Evolutionary conservation across 169 alveolate genomes (phyloP).

Genomic region (Eimeria acervulina): DNA sequence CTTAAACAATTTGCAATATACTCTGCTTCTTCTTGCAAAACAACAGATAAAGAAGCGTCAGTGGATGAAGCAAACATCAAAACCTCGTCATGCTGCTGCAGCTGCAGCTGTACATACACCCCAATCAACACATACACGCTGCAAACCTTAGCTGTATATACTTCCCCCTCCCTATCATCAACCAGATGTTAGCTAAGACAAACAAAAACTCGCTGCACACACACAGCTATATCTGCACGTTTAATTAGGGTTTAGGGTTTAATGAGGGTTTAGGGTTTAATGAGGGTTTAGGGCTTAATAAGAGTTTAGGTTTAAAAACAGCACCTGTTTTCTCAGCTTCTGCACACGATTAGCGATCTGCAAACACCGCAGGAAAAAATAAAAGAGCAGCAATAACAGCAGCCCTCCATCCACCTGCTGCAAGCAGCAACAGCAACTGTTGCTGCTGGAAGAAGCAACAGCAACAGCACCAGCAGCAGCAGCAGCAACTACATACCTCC

Average conservation of each 20-base stretch:
- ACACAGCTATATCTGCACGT: too few species aligned
- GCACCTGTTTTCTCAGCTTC: slow-evolving; percentile 78
- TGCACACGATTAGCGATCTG: slow-evolving; percentile 82
- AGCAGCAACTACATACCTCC: slow-evolving; percentile 66
- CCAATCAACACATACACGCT: neutral
- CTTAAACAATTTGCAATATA: slow-evolving; percentile 57
- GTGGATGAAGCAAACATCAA: slow-evolving; percentile 24
- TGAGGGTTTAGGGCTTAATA: neutral
- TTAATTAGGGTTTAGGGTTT: neutral
- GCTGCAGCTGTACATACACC: slow-evolving; percentile 22
- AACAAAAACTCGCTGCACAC: too few species aligned
- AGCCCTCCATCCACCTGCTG: neutral
- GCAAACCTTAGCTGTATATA: neutral
- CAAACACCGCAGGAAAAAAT: neutral
- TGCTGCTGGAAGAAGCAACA: neutral
- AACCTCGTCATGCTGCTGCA: slow-evolving; percentile 74
- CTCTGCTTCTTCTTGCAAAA: slow-evolving; percentile 29
- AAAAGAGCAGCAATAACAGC: too few species aligned
- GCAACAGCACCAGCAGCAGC: slow-evolving; percentile 12
- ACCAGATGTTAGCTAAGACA: too few species aligned
- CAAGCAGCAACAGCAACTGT: neutral
- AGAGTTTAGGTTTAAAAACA: neutral
- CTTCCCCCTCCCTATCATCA: too few species aligned
- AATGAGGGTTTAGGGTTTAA: neutral
- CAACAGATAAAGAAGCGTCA: slow-evolving; percentile 2